A percentile compares a stretch with the other conserved stretches of the same genome.
Conservation (phyloP, 495 filamentous ascomycete genomes). For the Friedmanniomyces simplex region DNA sequence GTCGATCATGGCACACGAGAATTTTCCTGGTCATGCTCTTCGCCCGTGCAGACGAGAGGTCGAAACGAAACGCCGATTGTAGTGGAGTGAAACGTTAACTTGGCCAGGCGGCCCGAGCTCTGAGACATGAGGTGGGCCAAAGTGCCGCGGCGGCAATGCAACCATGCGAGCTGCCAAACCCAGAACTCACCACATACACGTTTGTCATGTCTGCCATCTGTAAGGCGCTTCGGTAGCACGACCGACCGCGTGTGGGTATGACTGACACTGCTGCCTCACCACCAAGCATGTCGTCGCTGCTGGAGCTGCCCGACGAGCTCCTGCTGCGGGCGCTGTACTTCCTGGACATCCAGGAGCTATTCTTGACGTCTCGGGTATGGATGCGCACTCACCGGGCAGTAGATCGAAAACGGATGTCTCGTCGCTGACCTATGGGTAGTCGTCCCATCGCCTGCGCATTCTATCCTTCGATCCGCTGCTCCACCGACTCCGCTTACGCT, state of each 20-base stretch:
- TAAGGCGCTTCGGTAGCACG: too few species aligned
- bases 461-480: conserved; percentile 23
- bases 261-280: background rate
- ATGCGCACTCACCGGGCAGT: background rate
- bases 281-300: background rate
- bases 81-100: background rate
- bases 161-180: background rate
- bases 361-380: conserved; percentile 16
- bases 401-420: background rate
- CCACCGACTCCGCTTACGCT: conserved; percentile 16
- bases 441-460: conserved; percentile 14
- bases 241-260: too few species aligned
- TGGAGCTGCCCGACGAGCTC: conserved; percentile 43
- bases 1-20: too few species aligned
- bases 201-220: background rate
- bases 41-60: too few species aligned
- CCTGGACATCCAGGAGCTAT: conserved; percentile 38
- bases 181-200: background rate
- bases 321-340: conserved; percentile 61
- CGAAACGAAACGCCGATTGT: background rate
- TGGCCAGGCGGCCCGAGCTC: too few species aligned
- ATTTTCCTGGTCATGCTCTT: too few species aligned
- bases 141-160: background rate
- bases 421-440: conserved; percentile 2
- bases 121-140: background rate